A percentile compares a stretch with the other conserved stretches of the same genome.
These are phyloP conservation scores for Kalanchoe fedtschenkoi DNA, from an alignment of 164 flowering plant genomes.

Conservation along the genomic window DNA sequence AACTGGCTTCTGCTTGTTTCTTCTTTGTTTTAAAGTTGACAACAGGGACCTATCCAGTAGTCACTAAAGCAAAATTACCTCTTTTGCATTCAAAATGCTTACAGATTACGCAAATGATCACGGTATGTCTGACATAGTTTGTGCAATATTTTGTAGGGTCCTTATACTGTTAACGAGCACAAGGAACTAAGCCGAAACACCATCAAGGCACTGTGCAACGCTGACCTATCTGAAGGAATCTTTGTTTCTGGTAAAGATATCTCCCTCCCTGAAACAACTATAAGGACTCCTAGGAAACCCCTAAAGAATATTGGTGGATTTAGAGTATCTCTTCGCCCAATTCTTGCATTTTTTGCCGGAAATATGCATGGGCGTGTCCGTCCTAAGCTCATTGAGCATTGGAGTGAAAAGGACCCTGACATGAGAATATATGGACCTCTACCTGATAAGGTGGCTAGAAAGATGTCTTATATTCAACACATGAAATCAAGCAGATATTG, in stretches of 20 bases:
- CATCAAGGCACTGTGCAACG: conserved; percentile 66
- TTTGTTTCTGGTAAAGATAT: conserved; percentile 46
- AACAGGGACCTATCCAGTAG: neutral
- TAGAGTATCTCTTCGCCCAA: conserved; percentile 51
- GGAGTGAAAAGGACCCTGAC: conserved; percentile 47
- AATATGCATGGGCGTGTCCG: conserved; percentile 62
- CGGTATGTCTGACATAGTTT: neutral
- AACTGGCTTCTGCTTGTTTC: neutral
- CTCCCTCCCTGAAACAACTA: conserved; percentile 60
- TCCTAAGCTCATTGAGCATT: conserved; percentile 39
- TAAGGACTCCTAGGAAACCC: conserved; percentile 37
- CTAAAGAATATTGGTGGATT: conserved; percentile 42
- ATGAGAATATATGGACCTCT: conserved; percentile 54
- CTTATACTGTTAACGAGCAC: conserved; percentile 49
- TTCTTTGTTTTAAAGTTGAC: neutral
- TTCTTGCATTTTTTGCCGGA: conserved; percentile 67
- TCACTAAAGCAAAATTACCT: neutral
- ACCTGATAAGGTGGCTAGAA: conserved; percentile 29
- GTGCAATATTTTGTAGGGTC: conserved; percentile 36
- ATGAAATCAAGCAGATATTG: conserved; percentile 71
- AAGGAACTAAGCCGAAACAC: conserved; percentile 39
- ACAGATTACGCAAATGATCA: neutral
- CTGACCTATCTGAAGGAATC: conserved; percentile 48
- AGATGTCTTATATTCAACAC: conserved; percentile 47
- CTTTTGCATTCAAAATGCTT: neutral